These are phyloP conservation scores for Galerina marginata DNA, from an alignment of 768 basidiomycete genomes.

Conservation along the genomic window DNA sequence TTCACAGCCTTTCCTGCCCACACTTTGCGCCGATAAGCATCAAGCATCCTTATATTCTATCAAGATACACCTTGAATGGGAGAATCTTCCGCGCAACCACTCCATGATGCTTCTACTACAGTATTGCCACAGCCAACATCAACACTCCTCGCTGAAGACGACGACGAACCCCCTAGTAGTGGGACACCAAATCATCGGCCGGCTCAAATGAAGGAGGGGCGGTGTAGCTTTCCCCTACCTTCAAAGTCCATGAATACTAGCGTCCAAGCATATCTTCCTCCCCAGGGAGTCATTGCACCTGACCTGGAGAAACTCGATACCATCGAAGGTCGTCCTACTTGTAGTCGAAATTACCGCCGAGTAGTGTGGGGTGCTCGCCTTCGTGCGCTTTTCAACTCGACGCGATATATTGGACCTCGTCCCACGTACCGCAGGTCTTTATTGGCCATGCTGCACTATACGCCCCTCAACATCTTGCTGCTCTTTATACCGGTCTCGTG, in stretches of 20 bases:
- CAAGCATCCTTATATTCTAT: neutral
- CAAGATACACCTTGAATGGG: constrained; percentile 42
- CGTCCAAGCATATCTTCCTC: constrained; percentile 19
- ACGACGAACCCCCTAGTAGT: constrained; percentile 52
- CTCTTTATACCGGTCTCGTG: constrained; percentile 56
- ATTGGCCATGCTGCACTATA: constrained; percentile 37
- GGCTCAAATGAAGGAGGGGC: constrained; percentile 34
- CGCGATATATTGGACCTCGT: constrained; percentile 36
- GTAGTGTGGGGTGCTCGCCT: constrained; percentile 25
- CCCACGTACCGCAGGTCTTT: constrained; percentile 41
- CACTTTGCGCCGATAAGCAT: neutral
- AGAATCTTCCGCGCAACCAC: constrained; percentile 36
- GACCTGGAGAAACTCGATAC: constrained; percentile 28
- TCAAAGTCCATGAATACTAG: constrained; percentile 1
- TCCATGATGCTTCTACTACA: constrained; percentile 34
- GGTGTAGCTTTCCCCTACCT: neutral
- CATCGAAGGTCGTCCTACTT: neutral
- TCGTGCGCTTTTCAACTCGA: constrained; percentile 37
- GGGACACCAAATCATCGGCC: constrained; percentile 32
- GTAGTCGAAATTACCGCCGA: neutral
- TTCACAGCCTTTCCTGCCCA: constrained; percentile 18
- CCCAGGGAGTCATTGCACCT: constrained; percentile 1
- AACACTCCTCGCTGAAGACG: constrained; percentile 43
- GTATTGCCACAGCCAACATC: constrained; percentile 38
- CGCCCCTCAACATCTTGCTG: constrained; percentile 48